A percentile compares a stretch with the other conserved stretches of the same genome.
These are phyloP conservation scores for Coemansia sp. DNA, from an alignment of 371 early-diverging fungal species.

Conservation along the genomic window DNA sequence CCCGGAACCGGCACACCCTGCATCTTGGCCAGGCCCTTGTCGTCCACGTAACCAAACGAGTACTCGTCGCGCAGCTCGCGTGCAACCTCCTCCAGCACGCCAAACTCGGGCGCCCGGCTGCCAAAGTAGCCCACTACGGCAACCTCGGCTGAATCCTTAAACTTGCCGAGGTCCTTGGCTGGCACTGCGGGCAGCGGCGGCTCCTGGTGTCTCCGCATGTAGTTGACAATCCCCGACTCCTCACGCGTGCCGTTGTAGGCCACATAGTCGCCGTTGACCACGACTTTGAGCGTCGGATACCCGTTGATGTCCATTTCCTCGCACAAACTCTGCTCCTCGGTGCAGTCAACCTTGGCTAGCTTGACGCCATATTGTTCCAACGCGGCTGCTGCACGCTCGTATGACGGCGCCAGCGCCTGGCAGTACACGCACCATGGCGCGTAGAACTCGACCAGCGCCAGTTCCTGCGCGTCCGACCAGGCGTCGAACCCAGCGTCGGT, in stretches of 20 bases:
- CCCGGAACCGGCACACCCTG: conserved; percentile 59
- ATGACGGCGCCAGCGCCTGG: conserved; percentile 90
- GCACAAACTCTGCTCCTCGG: conserved; percentile 79
- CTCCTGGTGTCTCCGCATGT: conserved; percentile 86
- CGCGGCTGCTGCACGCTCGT: conserved; percentile 81
- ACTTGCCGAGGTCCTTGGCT: conserved; percentile 64
- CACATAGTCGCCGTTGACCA: conserved; percentile 63
- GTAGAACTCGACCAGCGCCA: conserved; percentile 91
- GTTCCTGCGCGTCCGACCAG: conserved; percentile 62
- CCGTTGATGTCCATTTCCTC: conserved; percentile 77
- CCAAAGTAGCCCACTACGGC: conserved; percentile 80
- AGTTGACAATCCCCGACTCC: conserved; percentile 79
- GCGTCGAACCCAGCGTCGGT: conserved; percentile 63
- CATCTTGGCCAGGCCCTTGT: conserved; percentile 55
- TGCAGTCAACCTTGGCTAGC: conserved; percentile 96
- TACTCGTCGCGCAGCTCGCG: conserved; percentile 76
- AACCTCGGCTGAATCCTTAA: conserved; percentile 76
- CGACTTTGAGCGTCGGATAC: conserved; percentile 95
- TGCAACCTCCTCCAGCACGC: conserved; percentile 67
- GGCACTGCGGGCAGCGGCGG: conserved; percentile 75
- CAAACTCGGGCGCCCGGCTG: conserved; percentile 61
- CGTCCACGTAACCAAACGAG: conserved; percentile 76
- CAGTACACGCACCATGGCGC: conserved; percentile 98
- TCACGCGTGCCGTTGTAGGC: conserved; percentile 87
- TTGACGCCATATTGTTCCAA: conserved; percentile 70